phyloP scores from a whole-genome alignment of 2,329 filamentous ascomycete species.

The Fusarium anthophilum region DNA sequence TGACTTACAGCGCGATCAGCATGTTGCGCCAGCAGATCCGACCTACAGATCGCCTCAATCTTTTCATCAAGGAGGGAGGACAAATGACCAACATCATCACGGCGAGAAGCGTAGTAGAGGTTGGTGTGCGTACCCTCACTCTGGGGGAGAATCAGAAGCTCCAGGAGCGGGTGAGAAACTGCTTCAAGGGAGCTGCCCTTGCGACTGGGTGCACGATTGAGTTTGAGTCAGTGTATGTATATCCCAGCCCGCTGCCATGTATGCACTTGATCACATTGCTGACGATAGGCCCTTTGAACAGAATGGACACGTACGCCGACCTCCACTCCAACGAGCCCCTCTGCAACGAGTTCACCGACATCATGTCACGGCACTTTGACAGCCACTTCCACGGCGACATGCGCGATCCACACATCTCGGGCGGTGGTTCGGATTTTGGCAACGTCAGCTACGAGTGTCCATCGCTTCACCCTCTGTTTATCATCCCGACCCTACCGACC shows the following conservation, averaged over 20 bases:
- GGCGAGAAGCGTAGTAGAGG: background rate
- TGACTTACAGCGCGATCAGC: background rate
- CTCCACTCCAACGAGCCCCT: background rate
- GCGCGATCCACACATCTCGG: background rate
- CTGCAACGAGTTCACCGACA: background rate
- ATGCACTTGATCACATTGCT: fast-evolving
- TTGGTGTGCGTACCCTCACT: background rate
- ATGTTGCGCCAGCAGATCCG: background rate
- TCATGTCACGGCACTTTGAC: background rate
- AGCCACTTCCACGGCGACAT: background rate
- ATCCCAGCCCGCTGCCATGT: background rate
- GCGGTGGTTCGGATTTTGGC: background rate
- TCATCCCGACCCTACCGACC: background rate
- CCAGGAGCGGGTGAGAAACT: background rate
- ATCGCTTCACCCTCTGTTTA: background rate
- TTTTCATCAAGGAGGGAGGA: background rate
- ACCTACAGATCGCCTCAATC: background rate
- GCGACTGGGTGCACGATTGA: background rate
- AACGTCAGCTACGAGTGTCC: background rate
- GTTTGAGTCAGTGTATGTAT: background rate
- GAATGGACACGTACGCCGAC: background rate
- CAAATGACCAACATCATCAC: background rate
- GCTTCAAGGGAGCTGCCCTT: background rate
- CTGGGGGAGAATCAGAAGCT: background rate
- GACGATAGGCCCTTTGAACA: background rate